These are phyloP conservation scores for Euphorbia pulcherrima DNA, from an alignment of 345 rosid genomes.

Conservation along the genomic window DNA sequence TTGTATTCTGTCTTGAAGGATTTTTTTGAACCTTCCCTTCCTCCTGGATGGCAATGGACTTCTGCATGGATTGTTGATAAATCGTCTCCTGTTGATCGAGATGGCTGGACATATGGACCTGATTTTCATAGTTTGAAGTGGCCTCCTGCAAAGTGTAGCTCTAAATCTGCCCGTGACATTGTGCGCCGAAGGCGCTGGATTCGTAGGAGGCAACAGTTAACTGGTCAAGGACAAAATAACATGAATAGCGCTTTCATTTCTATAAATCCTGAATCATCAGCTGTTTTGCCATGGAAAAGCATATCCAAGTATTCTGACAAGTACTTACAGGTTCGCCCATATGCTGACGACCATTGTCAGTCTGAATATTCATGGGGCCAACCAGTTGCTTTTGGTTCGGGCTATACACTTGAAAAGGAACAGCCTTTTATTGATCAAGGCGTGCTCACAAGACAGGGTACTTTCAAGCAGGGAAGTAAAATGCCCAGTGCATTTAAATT, in stretches of 20 bases:
- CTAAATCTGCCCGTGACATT: slow-evolving; percentile 37
- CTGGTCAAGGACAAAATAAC: slow-evolving; percentile 21
- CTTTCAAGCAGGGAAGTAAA: slow-evolving; percentile 57
- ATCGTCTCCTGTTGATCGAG: slow-evolving; percentile 45
- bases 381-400: slow-evolving; percentile 51
- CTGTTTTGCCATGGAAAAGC: slow-evolving; percentile 82
- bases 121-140: slow-evolving; percentile 48
- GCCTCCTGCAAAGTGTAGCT: slow-evolving; percentile 40
- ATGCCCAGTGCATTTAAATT: slow-evolving; percentile 49
- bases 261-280: slow-evolving; percentile 64
- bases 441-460: slow-evolving; percentile 52
- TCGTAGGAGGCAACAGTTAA: slow-evolving; percentile 40
- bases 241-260: slow-evolving; percentile 27
- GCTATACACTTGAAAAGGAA: slow-evolving; percentile 57
- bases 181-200: slow-evolving; percentile 63
- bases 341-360: slow-evolving; percentile 46
- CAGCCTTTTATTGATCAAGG: slow-evolving; percentile 68
- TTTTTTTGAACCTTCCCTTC: slow-evolving; percentile 50
- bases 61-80: slow-evolving; percentile 59
- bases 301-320: slow-evolving; percentile 59
- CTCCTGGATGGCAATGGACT: slow-evolving; percentile 59
- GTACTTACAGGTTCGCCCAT: slow-evolving; percentile 70
- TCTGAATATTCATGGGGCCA: slow-evolving; percentile 68
- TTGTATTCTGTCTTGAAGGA: slow-evolving; percentile 36
- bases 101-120: slow-evolving; percentile 66